phyloP scores from a whole-genome alignment of 2,329 filamentous ascomycete genomes.

The Phyllosticta capitalensis region DNA sequence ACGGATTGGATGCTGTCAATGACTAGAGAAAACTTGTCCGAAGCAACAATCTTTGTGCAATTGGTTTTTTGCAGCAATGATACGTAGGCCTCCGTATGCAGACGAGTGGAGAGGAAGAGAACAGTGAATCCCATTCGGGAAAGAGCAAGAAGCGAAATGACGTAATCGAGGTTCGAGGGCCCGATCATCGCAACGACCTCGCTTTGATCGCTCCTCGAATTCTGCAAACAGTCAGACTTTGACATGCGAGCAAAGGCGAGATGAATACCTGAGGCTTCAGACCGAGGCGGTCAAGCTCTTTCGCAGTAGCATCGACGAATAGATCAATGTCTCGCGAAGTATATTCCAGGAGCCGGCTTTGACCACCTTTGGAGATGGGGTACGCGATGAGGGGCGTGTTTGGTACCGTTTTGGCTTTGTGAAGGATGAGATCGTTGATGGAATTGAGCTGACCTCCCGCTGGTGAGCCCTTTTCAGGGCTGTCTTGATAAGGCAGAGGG shows the following conservation, averaged over 20 bases:
- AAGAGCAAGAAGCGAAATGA: constrained; percentile 45
- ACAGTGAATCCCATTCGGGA: constrained; percentile 46
- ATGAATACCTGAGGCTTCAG: constrained; percentile 16
- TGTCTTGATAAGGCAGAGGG: background rate
- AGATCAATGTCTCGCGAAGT: constrained; percentile 18
- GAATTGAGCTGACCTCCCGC: constrained; percentile 1
- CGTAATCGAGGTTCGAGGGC: constrained; percentile 45
- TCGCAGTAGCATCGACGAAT: constrained; percentile 20
- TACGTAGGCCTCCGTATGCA: constrained; percentile 41
- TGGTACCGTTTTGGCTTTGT: constrained; percentile 6
- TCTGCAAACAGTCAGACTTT: background rate
- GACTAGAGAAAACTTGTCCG: background rate
- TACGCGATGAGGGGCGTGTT: constrained; percentile 18
- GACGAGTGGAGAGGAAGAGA: constrained; percentile 45
- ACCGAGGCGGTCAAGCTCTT: constrained; percentile 16
- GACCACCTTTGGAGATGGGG: constrained; percentile 15
- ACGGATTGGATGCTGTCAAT: background rate
- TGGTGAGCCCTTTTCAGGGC: background rate
- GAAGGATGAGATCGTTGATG: constrained; percentile 6
- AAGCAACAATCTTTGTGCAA: constrained; percentile 15
- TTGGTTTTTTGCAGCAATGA: constrained; percentile 31
- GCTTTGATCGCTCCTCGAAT: background rate
- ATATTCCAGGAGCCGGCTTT: constrained; percentile 20
- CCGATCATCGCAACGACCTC: constrained; percentile 40
- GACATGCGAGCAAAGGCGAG: background rate